These are phyloP conservation scores for Boletus sp. DNA, from an alignment of 768 basidiomycete genomes.

Conservation along the genomic window DNA sequence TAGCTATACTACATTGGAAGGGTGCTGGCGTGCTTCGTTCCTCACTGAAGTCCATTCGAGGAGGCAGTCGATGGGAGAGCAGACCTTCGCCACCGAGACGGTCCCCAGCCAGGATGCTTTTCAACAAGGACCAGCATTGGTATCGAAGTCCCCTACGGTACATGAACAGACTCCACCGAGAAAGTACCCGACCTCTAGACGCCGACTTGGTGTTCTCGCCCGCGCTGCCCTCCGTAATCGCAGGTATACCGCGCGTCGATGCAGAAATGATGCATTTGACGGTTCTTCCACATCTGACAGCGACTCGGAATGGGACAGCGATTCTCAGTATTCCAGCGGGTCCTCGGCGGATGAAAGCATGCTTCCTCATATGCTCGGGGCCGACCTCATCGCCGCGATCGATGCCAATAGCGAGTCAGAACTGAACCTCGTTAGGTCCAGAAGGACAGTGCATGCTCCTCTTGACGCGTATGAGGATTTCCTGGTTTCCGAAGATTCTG, in stretches of 20 bases:
- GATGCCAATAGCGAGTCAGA: constrained; percentile 26
- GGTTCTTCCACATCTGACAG: constrained; percentile 14
- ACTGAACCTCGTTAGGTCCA: constrained; percentile 9
- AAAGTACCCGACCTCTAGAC: background rate
- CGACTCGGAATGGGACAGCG: constrained; percentile 16
- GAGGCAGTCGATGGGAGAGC: background rate
- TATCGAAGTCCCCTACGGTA: background rate
- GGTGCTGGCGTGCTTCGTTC: background rate
- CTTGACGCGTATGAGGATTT: constrained; percentile 6
- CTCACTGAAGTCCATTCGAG: background rate
- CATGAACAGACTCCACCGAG: background rate
- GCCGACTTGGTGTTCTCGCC: constrained; percentile 16
- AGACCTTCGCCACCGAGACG: background rate
- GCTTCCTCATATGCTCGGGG: constrained; percentile 25
- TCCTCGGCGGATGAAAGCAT: constrained; percentile 20
- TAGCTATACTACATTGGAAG: background rate
- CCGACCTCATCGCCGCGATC: constrained; percentile 27
- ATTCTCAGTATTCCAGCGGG: constrained; percentile 19
- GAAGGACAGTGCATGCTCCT: background rate
- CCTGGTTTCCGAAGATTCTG: constrained; percentile 16
- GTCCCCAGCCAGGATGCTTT: background rate
- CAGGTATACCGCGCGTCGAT: constrained; percentile 1
- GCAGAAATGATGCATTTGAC: background rate
- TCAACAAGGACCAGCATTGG: background rate
- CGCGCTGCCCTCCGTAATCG: constrained; percentile 23